A percentile compares a stretch with the other conserved stretches of the same genome.
Evolutionary conservation across 192 early-diverging fungal genomes (phyloP).

Genomic region (Backusella westeae): DNA sequence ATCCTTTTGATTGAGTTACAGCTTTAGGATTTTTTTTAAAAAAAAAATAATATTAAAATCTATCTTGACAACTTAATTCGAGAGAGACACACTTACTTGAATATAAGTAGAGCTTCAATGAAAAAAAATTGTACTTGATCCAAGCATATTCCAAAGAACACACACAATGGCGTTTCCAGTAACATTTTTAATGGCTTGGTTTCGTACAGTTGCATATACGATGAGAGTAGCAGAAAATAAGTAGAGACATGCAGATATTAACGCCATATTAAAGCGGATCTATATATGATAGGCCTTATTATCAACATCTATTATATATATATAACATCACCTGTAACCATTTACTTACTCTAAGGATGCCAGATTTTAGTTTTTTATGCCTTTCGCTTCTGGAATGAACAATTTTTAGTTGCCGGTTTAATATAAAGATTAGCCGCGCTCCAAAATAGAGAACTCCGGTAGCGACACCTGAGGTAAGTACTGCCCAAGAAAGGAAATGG

Average conservation of each 20-base stretch:
- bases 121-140: slow-evolving; percentile 10
- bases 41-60: no score
- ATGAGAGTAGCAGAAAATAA: slow-evolving; percentile 13
- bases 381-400: slow-evolving; percentile 10
- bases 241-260: slow-evolving; percentile 17
- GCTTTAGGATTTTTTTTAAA: background rate
- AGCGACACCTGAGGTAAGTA: slow-evolving; percentile 7
- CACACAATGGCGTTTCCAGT: background rate
- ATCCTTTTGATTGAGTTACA: background rate
- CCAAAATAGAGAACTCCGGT: slow-evolving; percentile 17
- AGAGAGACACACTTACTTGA: slow-evolving; percentile 1
- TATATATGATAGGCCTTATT: background rate
- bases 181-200: slow-evolving; percentile 12
- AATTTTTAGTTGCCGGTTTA: slow-evolving; percentile 11
- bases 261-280: slow-evolving; percentile 16
- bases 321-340: background rate
- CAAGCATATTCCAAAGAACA: slow-evolving; percentile 20
- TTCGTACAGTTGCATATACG: slow-evolving; percentile 21
- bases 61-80: no score
- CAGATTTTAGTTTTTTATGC: slow-evolving; percentile 12
- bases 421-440: slow-evolving; percentile 1
- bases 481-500: slow-evolving; percentile 22
- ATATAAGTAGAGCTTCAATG: slow-evolving; percentile 16
- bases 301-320: background rate
- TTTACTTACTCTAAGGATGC: slow-evolving; percentile 13